phyloP scores from a whole-genome alignment of 2,329 filamentous ascomycete genomes.

The Aspergillus aculeatinus region DNA sequence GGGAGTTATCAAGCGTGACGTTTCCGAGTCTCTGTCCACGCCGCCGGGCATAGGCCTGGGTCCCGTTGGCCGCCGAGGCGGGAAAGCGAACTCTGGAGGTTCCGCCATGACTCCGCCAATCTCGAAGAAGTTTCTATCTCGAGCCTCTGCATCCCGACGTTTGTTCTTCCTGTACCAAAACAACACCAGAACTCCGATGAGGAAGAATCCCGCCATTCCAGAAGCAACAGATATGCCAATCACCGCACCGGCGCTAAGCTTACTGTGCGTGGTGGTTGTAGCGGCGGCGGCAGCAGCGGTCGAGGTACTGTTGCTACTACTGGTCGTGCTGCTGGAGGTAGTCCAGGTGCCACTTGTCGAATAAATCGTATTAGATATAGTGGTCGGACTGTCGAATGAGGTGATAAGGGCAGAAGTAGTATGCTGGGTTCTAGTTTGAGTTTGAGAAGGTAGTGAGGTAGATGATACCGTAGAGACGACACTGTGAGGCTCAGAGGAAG shows the following conservation, averaged over 20 bases:
- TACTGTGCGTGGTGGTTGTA: constrained; percentile 12
- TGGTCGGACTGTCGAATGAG: not conserved
- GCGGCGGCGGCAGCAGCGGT: not conserved
- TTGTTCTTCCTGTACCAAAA: constrained; percentile 32
- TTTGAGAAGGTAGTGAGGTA: not conserved
- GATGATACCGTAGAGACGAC: not conserved
- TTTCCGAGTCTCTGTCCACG: constrained; percentile 17
- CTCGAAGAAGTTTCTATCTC: constrained; percentile 35
- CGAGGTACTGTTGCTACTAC: constrained; percentile 1
- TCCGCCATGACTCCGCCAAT: constrained; percentile 42
- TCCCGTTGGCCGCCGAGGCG: constrained; percentile 24
- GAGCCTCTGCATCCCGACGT: constrained; percentile 21
- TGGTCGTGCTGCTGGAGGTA: constrained; percentile 13
- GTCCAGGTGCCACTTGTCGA: not conserved
- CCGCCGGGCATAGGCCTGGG: constrained; percentile 15
- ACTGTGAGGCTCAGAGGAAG: not conserved
- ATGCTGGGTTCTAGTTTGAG: constrained; percentile 3
- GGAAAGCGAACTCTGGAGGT: constrained; percentile 32
- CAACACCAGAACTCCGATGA: constrained; percentile 34
- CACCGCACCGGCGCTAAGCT: constrained; percentile 31
- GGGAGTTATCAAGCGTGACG: constrained; percentile 21
- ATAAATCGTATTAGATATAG: not conserved
- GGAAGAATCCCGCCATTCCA: constrained; percentile 35
- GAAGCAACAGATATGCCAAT: constrained; percentile 40
- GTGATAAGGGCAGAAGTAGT: constrained; percentile 10